These are phyloP conservation scores for Coccinonectria pachysandricola DNA, from an alignment of 2,329 filamentous ascomycete genomes.

Conservation along the genomic window DNA sequence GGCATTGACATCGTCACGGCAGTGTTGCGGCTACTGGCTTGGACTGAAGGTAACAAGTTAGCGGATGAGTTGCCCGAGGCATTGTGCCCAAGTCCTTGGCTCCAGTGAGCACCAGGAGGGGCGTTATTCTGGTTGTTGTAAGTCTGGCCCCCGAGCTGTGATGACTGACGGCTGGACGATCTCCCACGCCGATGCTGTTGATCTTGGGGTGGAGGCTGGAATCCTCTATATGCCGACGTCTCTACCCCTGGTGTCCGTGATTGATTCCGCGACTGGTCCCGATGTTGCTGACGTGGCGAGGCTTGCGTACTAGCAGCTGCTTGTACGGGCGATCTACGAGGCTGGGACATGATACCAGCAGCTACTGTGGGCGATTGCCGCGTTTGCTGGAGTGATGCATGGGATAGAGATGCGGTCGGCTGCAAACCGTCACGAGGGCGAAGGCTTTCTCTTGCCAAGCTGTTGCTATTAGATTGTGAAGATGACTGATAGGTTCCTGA, in stretches of 20 bases:
- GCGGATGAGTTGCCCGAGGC: no score
- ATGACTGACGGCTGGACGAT: no score
- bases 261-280: slow-evolving; percentile 22
- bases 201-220: slow-evolving; percentile 10
- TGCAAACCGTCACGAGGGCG: slow-evolving; percentile 6
- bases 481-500: slow-evolving; percentile 3
- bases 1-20: slow-evolving; percentile 13
- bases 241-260: slow-evolving; percentile 19
- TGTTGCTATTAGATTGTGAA: slow-evolving; percentile 5
- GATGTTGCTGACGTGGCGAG: slow-evolving; percentile 26
- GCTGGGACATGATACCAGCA: slow-evolving; percentile 21
- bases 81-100: no score
- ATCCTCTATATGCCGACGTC: slow-evolving; percentile 6
- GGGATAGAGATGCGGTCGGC: slow-evolving; percentile 4
- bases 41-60: no score
- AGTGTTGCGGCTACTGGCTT: slow-evolving; percentile 24
- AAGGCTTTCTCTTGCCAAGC: slow-evolving; percentile 3
- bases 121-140: no score
- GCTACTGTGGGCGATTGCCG: slow-evolving; percentile 17
- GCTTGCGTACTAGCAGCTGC: slow-evolving; percentile 15
- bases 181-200: no score
- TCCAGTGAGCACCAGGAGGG: no score
- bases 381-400: slow-evolving; percentile 14
- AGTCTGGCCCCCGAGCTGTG: slow-evolving; percentile 6
- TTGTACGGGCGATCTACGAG: slow-evolving; percentile 23